Base-by-base conservation (phyloP, 495 filamentous ascomycete species). In the Saxispiralis lemnorum region DNA sequence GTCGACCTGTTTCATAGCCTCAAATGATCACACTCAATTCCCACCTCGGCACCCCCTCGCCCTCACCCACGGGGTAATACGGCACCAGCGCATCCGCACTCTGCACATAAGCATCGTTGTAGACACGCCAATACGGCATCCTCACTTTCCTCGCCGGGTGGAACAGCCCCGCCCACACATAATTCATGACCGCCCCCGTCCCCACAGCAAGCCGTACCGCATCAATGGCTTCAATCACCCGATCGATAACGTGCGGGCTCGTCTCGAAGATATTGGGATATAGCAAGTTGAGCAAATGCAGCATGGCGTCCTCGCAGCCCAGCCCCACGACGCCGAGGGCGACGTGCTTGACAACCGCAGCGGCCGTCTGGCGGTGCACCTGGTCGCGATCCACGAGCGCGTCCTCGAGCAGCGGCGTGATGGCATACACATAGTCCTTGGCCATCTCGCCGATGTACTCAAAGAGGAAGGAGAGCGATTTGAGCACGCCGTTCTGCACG, bases 371-470 rank as follows among this genome's bases (percentile, higher is more conserved):
- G 14, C 92, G 78, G 63, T 99, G 92, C 6, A 99, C 92, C 63
- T 99, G 92, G 60, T 99, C 92, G 36, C 92, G 78, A 62, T 99
- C 92, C 63, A 93, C 92, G 42, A 99, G 77, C 2, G 92, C 92
- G 57, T 99, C 92, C 59, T 96, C 89, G 7, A 99, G 78, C 13
- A 99, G 67, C n/a, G 92, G 89, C 13, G 85, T 94, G 24, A 96
- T 82, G 9, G 92, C 92, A 58, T 96, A 99, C 61, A 96, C 87
- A 60, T 99, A 99, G 60, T 99, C 92, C 62, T 95, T 96, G 46
- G 84, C 86, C 92, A 99, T 95, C 62, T 99, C 89, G 40, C 89
- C 89, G 57, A 97, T 97, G 63, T 97, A 97, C 52, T 97, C 89
- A 57, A 96, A 96, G 39, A 99, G 69, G 75, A 99, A 99, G 21